Conservation (phyloP, 768 basidiomycete species). For the Xanthoconium stramineum region DNA sequence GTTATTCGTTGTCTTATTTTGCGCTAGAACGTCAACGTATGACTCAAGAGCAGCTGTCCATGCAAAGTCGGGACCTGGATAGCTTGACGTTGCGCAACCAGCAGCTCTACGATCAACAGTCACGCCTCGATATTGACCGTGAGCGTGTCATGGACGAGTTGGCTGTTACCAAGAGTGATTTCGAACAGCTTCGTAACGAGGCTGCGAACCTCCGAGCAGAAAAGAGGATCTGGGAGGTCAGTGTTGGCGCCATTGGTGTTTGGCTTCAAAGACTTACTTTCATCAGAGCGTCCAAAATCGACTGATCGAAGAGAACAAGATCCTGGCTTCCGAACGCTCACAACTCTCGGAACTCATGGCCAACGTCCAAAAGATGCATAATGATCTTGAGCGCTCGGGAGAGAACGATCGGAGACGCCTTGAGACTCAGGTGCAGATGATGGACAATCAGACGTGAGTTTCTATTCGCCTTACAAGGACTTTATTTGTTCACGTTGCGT, state of each 20-base stretch:
- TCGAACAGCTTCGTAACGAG: slow-evolving; percentile 83
- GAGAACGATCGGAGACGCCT: slow-evolving; percentile 80
- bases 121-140: slow-evolving; percentile 72
- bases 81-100: slow-evolving; percentile 66
- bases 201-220: slow-evolving; percentile 86
- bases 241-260: slow-evolving; percentile 13
- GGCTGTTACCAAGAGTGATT: slow-evolving; percentile 50
- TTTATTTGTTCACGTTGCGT: slow-evolving; percentile 1
- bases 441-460: slow-evolving; percentile 76
- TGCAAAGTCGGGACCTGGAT: slow-evolving; percentile 64
- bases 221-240: slow-evolving; percentile 90
- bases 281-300: slow-evolving; percentile 72
- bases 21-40: slow-evolving; percentile 63
- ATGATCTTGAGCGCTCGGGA: slow-evolving; percentile 78
- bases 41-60: slow-evolving; percentile 62
- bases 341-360: slow-evolving; percentile 84
- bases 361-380: slow-evolving; percentile 88
- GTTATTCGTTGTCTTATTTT: background rate
- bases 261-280: slow-evolving; percentile 1
- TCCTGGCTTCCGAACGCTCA: slow-evolving; percentile 74
- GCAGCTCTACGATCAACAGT: slow-evolving; percentile 70
- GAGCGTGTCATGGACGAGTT: slow-evolving; percentile 67
- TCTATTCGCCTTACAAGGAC: background rate
- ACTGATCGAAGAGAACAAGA: slow-evolving; percentile 82
- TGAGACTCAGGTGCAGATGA: slow-evolving; percentile 73